phyloP scores from a whole-genome alignment of 1,284 basidiomycete species.

The Mycena sp. region DNA sequence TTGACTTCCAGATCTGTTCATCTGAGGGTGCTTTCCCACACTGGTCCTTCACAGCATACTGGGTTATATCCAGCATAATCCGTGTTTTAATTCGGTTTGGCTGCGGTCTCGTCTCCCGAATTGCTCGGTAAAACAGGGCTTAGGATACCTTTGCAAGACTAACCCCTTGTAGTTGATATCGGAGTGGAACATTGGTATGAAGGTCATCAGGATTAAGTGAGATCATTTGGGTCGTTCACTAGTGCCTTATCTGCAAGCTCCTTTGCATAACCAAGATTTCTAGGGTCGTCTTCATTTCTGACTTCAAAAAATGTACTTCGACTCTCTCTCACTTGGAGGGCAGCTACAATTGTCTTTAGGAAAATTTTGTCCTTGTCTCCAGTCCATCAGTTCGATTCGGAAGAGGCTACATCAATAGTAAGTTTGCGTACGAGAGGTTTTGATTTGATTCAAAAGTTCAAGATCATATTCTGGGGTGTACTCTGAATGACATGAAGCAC shows the following conservation, averaged over 20 bases:
- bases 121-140: not conserved
- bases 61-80: not conserved
- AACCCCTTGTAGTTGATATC: not conserved
- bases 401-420: not conserved
- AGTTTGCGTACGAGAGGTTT: not conserved
- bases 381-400: not conserved
- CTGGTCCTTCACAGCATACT: not conserved
- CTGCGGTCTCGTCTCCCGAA: not conserved
- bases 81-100: not conserved
- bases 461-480: not conserved
- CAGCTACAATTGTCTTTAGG: not conserved
- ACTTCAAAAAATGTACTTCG: not conserved
- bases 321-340: not conserved
- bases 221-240: no score
- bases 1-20: slow-evolving; percentile 35
- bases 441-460: not conserved
- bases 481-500: not conserved
- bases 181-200: not conserved
- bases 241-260: no score
- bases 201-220: no score
- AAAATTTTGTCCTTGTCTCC: not conserved
- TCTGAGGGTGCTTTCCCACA: slow-evolving; percentile 26
- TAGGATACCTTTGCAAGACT: not conserved
- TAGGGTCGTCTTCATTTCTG: not conserved
- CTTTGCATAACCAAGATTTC: not conserved